Conservation (phyloP, 2,329 filamentous ascomycete species). For the Dactylellina drechsleri region DNA sequence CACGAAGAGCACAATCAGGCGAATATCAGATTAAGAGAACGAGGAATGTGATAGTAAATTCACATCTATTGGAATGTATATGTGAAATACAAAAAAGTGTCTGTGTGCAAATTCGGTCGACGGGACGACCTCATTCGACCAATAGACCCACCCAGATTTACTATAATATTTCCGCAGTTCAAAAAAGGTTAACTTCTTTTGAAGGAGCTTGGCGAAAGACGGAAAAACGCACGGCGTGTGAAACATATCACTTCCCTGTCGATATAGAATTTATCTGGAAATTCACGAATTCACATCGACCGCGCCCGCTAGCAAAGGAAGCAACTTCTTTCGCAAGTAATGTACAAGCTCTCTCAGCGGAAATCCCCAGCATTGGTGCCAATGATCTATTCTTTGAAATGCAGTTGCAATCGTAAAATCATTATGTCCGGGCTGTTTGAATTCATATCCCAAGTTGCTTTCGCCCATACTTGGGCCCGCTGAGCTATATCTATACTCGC, state of each 20-base stretch:
- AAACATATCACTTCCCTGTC: no score
- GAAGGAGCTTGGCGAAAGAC: no score
- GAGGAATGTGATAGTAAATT: constrained; percentile 33
- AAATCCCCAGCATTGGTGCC: constrained; percentile 20
- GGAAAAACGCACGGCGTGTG: no score
- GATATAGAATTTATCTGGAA: no score
- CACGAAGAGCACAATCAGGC: constrained; percentile 42
- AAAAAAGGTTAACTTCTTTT: no score
- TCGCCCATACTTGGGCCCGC: constrained; percentile 7
- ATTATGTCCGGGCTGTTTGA: constrained; percentile 3
- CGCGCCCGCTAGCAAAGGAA: background rate
- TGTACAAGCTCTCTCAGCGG: constrained; percentile 13
- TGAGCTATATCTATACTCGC: background rate
- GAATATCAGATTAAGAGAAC: constrained; percentile 4
- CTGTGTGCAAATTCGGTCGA: no score
- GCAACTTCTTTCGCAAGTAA: constrained; percentile 5
- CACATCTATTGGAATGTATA: constrained; percentile 22
- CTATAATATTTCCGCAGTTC: no score
- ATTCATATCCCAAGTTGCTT: background rate
- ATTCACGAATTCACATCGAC: no score
- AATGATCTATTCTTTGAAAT: constrained; percentile 5
- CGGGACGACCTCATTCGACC: no score
- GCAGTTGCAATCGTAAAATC: constrained; percentile 10
- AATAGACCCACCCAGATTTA: no score
- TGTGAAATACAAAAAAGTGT: no score